A percentile compares a stretch with the other conserved stretches of the same genome.
phyloP scores from a whole-genome alignment of 768 basidiomycete species.

The Tephrocybe sp. region DNA sequence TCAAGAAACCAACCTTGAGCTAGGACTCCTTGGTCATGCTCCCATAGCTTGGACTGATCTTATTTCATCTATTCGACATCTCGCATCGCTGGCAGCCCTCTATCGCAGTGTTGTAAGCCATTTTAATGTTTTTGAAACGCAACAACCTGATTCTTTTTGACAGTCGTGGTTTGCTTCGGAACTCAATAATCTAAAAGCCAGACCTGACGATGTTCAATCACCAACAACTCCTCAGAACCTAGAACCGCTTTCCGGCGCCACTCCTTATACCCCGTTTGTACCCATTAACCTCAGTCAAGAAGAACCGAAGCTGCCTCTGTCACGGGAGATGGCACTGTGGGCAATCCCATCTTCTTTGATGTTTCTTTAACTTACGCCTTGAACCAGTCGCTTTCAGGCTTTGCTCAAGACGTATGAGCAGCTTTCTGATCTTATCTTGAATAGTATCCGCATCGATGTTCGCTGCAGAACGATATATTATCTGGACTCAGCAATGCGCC shows the following conservation, averaged over 20 bases:
- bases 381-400: constrained; percentile 81
- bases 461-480: constrained; percentile 83
- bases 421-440: constrained; percentile 80
- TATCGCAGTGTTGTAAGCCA: constrained; percentile 81
- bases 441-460: constrained; percentile 84
- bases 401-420: constrained; percentile 89
- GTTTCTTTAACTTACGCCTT: neutral
- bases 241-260: constrained; percentile 49
- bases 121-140: neutral
- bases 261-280: constrained; percentile 44
- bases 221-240: constrained; percentile 48
- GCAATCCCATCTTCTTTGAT: constrained; percentile 24
- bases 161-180: constrained; percentile 86
- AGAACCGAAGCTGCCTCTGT: constrained; percentile 69
- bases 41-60: constrained; percentile 61
- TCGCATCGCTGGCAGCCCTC: constrained; percentile 72
- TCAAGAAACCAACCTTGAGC: constrained; percentile 80
- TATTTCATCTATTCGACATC: constrained; percentile 65
- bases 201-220: constrained; percentile 51
- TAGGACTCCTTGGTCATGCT: constrained; percentile 56
- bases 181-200: constrained; percentile 63
- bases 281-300: constrained; percentile 43
- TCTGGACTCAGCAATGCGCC: constrained; percentile 73
- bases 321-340: constrained; percentile 86
- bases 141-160: constrained; percentile 2